A percentile compares a stretch with the other conserved stretches of the same genome.
Evolutionary conservation across 306 rosid species (phyloP).

Genomic region (Fragaria iinumae): DNA sequence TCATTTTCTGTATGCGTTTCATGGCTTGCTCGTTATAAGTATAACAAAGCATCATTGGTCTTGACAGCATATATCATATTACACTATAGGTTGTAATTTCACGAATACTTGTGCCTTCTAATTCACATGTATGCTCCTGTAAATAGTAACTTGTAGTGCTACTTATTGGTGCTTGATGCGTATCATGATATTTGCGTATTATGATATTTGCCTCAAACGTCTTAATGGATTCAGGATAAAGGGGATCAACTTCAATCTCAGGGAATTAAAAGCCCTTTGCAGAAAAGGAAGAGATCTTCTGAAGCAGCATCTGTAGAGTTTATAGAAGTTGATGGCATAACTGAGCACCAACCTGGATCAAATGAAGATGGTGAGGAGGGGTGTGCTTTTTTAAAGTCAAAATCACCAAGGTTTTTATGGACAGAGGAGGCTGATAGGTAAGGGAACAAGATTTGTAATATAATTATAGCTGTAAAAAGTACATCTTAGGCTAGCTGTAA

Average conservation of each 20-base stretch:
- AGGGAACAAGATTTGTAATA: background rate
- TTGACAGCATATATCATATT: background rate
- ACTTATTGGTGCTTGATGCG: constrained; percentile 59
- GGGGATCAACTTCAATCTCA: constrained; percentile 30
- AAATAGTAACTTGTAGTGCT: background rate
- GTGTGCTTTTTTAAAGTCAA: constrained; percentile 44
- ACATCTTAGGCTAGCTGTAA: background rate
- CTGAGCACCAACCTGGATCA: constrained; percentile 29
- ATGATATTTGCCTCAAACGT: constrained; percentile 43
- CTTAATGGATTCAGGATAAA: constrained; percentile 44
- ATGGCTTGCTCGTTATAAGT: background rate
- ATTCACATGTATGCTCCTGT: background rate
- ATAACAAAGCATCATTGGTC: background rate
- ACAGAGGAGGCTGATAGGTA: constrained; percentile 88
- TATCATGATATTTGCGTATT: constrained; percentile 4
- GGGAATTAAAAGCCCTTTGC: constrained; percentile 20
- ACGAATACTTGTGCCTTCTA: background rate
- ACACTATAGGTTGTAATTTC: background rate
- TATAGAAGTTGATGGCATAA: constrained; percentile 39
- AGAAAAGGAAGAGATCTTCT: constrained; percentile 34
- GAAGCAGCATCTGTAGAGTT: constrained; percentile 44
- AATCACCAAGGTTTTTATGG: constrained; percentile 66
- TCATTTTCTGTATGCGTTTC: background rate
- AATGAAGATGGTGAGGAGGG: constrained; percentile 35
- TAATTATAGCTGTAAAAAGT: background rate